Conservation (phyloP, 768 basidiomycete genomes). For the Phlebiopsis flavidoalba region DNA sequence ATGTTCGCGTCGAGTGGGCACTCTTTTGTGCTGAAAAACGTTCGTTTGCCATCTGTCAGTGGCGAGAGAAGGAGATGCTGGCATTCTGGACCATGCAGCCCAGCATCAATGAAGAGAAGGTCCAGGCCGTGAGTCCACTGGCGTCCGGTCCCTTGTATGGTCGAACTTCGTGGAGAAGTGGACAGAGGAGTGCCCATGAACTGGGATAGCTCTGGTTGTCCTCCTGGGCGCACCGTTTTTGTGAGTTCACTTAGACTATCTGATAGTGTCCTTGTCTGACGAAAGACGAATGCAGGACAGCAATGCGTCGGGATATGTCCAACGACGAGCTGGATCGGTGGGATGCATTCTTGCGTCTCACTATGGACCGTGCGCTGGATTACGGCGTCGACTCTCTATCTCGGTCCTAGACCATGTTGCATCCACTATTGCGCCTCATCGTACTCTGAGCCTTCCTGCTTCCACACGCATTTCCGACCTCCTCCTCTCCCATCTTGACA, state of each 20-base stretch:
- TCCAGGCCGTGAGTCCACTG: slow-evolving; percentile 30
- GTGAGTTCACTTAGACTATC: slow-evolving; percentile 31
- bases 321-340: slow-evolving; percentile 53
- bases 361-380: slow-evolving; percentile 54
- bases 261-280: neutral
- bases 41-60: slow-evolving; percentile 40
- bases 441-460: slow-evolving; percentile 34
- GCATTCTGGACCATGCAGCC: slow-evolving; percentile 34
- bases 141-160: slow-evolving; percentile 53
- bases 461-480: slow-evolving; percentile 57
- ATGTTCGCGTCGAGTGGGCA: slow-evolving; percentile 54
- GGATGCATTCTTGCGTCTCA: slow-evolving; percentile 50
- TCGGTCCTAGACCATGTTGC: slow-evolving; percentile 56
- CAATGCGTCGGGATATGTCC: slow-evolving; percentile 44
- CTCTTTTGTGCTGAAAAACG: slow-evolving; percentile 54
- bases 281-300: slow-evolving; percentile 12
- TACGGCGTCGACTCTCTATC: slow-evolving; percentile 46
- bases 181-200: slow-evolving; percentile 37
- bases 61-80: slow-evolving; percentile 36
- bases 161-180: slow-evolving; percentile 50
- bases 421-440: slow-evolving; percentile 34
- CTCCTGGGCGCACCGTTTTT: slow-evolving; percentile 62
- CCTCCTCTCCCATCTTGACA: slow-evolving; percentile 50
- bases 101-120: slow-evolving; percentile 20
- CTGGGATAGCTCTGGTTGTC: slow-evolving; percentile 55